A percentile compares a stretch with the other conserved stretches of the same genome.
These are phyloP conservation scores for Pythium scleroteichum DNA, from an alignment of 352 stramenopile genomes.

Conservation along the genomic window DNA sequence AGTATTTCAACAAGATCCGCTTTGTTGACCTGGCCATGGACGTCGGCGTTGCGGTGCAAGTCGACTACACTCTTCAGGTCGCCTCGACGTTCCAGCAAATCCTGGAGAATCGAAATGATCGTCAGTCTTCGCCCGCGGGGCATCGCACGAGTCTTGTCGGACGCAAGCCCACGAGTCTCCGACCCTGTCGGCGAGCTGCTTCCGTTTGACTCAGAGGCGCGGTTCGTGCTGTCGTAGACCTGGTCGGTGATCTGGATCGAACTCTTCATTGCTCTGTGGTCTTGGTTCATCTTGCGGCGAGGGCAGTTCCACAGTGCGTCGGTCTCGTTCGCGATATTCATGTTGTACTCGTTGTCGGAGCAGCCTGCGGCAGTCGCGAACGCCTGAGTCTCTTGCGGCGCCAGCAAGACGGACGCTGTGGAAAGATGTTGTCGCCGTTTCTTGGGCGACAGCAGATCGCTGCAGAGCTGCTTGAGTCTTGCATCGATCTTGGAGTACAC, in stretches of 20 bases:
- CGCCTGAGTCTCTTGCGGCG: constrained; percentile 47
- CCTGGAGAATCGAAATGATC: constrained; percentile 60
- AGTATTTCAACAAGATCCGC: constrained; percentile 66
- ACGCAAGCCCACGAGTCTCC: constrained; percentile 24
- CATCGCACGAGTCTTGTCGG: constrained; percentile 15
- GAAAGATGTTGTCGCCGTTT: constrained; percentile 66
- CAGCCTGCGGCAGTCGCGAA: constrained; percentile 25
- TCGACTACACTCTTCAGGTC: constrained; percentile 77
- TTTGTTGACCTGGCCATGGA: constrained; percentile 60
- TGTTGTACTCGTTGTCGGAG: constrained; percentile 32
- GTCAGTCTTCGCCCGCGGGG: constrained; percentile 29
- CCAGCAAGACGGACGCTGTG: constrained; percentile 66
- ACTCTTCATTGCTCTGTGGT: constrained; percentile 57
- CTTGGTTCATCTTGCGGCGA: constrained; percentile 57
- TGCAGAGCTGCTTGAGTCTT: constrained; percentile 53
- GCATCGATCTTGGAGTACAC: constrained; percentile 48
- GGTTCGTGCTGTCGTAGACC: constrained; percentile 9
- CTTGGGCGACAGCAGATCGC: constrained; percentile 66
- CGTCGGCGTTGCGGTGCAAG: constrained; percentile 54
- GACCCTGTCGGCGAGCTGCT: constrained; percentile 8
- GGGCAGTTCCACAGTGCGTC: constrained; percentile 69
- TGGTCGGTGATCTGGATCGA: constrained; percentile 61
- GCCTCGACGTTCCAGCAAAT: constrained; percentile 65
- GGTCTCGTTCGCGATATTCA: constrained; percentile 43
- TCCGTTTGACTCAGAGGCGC: not conserved